phyloP scores from a whole-genome alignment of 495 filamentous ascomycete species.

The Aspergillus sclerotioniger region DNA sequence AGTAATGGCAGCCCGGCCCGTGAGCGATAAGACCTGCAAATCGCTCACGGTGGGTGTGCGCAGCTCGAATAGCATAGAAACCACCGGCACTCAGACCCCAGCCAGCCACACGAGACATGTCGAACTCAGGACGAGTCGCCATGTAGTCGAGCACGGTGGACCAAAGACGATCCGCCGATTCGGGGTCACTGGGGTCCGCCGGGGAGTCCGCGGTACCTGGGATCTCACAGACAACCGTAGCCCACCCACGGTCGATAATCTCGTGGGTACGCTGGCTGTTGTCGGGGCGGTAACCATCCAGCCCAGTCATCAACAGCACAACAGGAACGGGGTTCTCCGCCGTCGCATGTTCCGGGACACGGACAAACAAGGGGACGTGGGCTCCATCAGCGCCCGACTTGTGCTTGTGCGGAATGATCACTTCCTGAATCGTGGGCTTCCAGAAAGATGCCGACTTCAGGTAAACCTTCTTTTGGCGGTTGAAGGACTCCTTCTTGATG shows the following conservation, averaged over 20 bases:
- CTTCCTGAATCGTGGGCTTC: constrained; percentile 54
- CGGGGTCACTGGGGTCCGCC: constrained; percentile 55
- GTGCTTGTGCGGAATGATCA: constrained; percentile 57
- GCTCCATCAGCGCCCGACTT: constrained; percentile 47
- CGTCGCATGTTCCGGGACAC: constrained; percentile 49
- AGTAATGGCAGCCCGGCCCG: constrained; percentile 70
- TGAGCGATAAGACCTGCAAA: constrained; percentile 65
- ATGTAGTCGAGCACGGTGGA: constrained; percentile 67
- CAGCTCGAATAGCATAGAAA: constrained; percentile 72
- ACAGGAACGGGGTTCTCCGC: constrained; percentile 48
- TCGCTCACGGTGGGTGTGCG: constrained; percentile 63
- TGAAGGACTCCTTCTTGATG: constrained; percentile 62
- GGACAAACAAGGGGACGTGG: constrained; percentile 63
- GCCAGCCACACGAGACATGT: constrained; percentile 58
- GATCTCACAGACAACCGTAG: constrained; percentile 64
- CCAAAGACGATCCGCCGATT: constrained; percentile 51
- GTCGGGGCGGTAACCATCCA: constrained; percentile 78
- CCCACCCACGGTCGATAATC: constrained; percentile 61
- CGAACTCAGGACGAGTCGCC: constrained; percentile 53
- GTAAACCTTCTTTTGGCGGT: constrained; percentile 64
- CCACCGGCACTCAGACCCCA: constrained; percentile 77
- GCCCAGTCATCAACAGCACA: constrained; percentile 69
- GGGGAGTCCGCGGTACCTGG: constrained; percentile 80
- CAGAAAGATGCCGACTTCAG: constrained; percentile 57
- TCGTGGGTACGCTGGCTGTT: constrained; percentile 70